phyloP scores from a whole-genome alignment of 495 filamentous ascomycete genomes.

The Neurospora pannonica region DNA sequence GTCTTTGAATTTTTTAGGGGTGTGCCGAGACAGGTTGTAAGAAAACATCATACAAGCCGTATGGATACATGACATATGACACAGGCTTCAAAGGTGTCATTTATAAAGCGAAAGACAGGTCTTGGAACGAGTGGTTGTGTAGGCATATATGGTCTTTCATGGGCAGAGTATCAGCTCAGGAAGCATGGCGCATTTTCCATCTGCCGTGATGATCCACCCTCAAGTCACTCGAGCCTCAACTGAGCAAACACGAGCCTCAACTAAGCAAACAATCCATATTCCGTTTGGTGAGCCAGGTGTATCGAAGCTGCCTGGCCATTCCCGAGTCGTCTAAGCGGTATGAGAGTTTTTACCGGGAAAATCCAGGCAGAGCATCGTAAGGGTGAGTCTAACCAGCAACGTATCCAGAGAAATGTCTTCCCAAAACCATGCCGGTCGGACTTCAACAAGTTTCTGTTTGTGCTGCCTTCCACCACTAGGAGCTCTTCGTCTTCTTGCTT shows the following conservation, averaged over 20 bases:
- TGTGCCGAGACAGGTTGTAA: background rate
- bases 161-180: background rate
- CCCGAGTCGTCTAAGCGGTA: background rate
- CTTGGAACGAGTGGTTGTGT: background rate
- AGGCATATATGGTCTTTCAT: background rate
- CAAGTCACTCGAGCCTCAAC: background rate
- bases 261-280: background rate
- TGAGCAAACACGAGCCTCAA: background rate
- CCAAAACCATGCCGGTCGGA: background rate
- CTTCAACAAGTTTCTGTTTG: background rate
- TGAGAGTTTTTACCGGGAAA: background rate
- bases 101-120: background rate
- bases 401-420: background rate
- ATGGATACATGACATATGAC: background rate
- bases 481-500: slow-evolving; percentile 21
- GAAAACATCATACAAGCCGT: background rate
- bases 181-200: background rate
- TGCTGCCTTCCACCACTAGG: background rate
- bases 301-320: background rate
- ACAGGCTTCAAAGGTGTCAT: background rate
- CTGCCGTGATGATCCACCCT: background rate
- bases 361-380: background rate
- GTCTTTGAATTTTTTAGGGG: background rate
- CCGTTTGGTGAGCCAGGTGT: background rate
- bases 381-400: background rate